Conservation (phyloP, 192 early-diverging fungal genomes). For the Rhizoclosmatium globosum region DNA sequence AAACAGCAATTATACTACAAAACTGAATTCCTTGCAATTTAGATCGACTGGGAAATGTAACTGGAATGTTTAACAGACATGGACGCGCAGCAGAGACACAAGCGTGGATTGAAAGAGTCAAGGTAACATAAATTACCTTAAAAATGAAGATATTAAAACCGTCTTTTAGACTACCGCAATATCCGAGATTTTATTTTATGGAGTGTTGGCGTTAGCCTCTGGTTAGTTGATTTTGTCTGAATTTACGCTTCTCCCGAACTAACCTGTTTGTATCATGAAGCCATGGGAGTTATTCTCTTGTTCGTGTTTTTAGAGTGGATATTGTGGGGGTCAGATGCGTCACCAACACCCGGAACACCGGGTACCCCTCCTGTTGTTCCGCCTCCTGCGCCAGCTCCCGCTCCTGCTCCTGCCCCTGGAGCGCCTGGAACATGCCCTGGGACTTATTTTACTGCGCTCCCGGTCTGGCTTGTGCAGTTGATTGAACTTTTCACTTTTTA, state of each 20-base stretch:
- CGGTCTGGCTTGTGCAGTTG: not conserved
- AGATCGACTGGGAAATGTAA: conserved; percentile 11
- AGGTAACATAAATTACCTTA: not conserved
- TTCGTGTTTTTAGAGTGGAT: not conserved
- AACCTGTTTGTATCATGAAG: too few relatives aligned
- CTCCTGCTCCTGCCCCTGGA: not conserved
- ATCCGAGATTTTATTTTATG: conserved; percentile 1
- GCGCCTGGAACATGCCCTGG: not conserved
- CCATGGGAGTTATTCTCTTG: too few relatives aligned
- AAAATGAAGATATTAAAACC: too few relatives aligned
- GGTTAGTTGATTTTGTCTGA: not conserved
- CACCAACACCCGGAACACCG: not conserved
- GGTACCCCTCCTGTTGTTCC: not conserved
- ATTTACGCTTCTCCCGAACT: too few relatives aligned
- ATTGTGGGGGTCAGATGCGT: not conserved
- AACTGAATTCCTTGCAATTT: not conserved
- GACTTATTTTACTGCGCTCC: not conserved
- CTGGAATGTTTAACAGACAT: conserved; percentile 4
- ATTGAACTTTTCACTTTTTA: not conserved
- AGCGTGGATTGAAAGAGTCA: conserved; percentile 12
- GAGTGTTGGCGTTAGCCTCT: not conserved
- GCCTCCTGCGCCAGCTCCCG: not conserved
- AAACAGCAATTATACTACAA: too few relatives aligned
- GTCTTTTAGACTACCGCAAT: not conserved
- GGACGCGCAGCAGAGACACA: conserved; percentile 12